Conservation (phyloP, 2,329 filamentous ascomycete genomes). For the Xylariaceae sp. region DNA sequence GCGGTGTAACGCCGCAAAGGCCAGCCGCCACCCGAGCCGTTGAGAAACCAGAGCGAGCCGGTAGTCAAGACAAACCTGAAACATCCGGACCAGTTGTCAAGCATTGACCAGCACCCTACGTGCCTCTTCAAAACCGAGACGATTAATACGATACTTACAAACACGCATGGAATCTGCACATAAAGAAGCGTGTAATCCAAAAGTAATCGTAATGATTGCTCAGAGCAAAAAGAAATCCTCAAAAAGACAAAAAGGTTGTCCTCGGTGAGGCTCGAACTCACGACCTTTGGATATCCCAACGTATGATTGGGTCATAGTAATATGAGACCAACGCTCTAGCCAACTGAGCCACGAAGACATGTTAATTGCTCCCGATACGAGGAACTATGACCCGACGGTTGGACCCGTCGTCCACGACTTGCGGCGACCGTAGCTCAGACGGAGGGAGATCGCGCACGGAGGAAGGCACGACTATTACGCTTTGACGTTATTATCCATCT, state of each 20-base stretch:
- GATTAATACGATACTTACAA: background rate
- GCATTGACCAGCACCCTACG: too few species aligned
- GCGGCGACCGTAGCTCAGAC: too few species aligned
- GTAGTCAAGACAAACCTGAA: too few species aligned
- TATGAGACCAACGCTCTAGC: conserved; percentile 42
- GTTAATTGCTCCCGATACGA: background rate
- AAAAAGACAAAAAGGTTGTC: conserved; percentile 28
- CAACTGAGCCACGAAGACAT: conserved; percentile 39
- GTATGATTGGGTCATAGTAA: background rate
- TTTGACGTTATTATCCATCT: too few species aligned
- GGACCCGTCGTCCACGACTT: background rate
- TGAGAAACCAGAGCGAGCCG: background rate
- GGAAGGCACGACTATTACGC: too few species aligned
- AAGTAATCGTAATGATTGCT: background rate
- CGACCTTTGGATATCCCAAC: conserved; percentile 40
- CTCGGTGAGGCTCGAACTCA: conserved; percentile 47
- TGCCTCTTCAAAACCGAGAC: too few species aligned
- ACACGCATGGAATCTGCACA: background rate
- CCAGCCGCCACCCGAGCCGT: background rate
- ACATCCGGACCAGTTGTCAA: too few species aligned
- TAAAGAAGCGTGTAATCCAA: background rate
- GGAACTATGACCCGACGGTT: background rate
- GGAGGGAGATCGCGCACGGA: too few species aligned
- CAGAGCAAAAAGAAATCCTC: background rate
- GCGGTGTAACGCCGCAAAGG: background rate